Conservation (phyloP, 345 rosid species). For the Eucalyptus dawsonii region DNA sequence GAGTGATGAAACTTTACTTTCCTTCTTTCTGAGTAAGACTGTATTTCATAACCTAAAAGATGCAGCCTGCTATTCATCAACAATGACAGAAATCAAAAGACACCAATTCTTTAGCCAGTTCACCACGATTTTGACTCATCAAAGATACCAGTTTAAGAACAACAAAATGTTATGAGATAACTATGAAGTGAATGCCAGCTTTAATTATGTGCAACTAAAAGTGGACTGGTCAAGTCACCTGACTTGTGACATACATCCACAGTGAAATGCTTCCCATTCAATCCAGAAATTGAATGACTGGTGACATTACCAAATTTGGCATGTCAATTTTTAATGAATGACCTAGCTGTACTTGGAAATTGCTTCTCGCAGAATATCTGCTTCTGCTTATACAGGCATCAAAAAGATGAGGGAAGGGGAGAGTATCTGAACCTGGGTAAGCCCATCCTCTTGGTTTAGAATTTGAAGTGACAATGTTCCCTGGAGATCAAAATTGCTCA, state of each 20-base stretch:
- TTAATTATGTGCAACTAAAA: background rate
- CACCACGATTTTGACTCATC: background rate
- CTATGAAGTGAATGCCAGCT: background rate
- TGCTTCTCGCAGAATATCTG: background rate
- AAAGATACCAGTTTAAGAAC: background rate
- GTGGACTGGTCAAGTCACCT: background rate
- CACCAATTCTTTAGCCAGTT: background rate
- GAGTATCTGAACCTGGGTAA: constrained; percentile 88
- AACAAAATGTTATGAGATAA: background rate
- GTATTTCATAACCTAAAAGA: background rate
- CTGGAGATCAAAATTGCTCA: constrained; percentile 90
- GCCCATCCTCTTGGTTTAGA: constrained; percentile 89
- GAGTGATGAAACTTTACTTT: background rate
- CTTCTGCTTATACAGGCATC: background rate
- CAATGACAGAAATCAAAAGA: background rate
- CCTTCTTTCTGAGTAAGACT: background rate
- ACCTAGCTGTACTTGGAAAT: background rate
- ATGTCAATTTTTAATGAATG: background rate
- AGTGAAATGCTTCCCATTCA: background rate
- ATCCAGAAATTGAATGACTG: background rate
- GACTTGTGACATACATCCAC: background rate
- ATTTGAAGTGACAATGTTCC: constrained; percentile 95
- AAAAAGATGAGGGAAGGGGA: background rate
- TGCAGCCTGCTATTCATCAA: background rate
- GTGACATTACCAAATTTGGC: background rate